Conservation (phyloP, 2,329 filamentous ascomycete species). For the Fusarium multiceps region DNA sequence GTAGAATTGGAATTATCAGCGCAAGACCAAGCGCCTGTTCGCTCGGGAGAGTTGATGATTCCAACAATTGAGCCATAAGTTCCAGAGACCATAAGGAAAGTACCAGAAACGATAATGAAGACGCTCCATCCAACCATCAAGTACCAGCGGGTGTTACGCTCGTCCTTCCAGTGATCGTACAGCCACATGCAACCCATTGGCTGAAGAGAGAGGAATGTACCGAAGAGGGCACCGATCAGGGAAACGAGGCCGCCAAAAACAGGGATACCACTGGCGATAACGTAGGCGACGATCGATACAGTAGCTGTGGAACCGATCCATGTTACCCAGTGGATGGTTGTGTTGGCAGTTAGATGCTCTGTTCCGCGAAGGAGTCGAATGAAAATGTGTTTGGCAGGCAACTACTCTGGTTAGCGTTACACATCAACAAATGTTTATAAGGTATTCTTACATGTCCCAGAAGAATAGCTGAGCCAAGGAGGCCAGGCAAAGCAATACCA, state of each 20-base stretch:
- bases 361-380: slow-evolving; percentile 44
- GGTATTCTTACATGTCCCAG: slow-evolving; percentile 46
- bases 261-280: slow-evolving; percentile 40
- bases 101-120: slow-evolving; percentile 32
- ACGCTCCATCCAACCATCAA: slow-evolving; percentile 22
- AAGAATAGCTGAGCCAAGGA: slow-evolving; percentile 43
- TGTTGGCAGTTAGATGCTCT: slow-evolving; percentile 47
- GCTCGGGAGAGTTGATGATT: slow-evolving; percentile 50
- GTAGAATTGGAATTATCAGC: slow-evolving; percentile 55
- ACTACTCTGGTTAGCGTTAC: not conserved
- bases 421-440: too few relatives aligned
- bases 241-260: slow-evolving; percentile 47
- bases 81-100: slow-evolving; percentile 57
- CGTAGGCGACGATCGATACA: slow-evolving; percentile 43
- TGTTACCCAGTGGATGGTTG: slow-evolving; percentile 45
- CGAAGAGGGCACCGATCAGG: slow-evolving; percentile 46
- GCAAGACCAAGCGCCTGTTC: slow-evolving; percentile 56
- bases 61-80: slow-evolving; percentile 58
- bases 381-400: slow-evolving; percentile 30
- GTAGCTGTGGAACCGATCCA: slow-evolving; percentile 48
- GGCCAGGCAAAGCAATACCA: slow-evolving; percentile 49
- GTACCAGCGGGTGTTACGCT: slow-evolving; percentile 25
- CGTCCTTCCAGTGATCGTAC: slow-evolving; percentile 44
- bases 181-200: slow-evolving; percentile 47
- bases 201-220: slow-evolving; percentile 47